Conservation (phyloP, 805 yeast genomes). For the Metschnikowia arizonensis region DNA sequence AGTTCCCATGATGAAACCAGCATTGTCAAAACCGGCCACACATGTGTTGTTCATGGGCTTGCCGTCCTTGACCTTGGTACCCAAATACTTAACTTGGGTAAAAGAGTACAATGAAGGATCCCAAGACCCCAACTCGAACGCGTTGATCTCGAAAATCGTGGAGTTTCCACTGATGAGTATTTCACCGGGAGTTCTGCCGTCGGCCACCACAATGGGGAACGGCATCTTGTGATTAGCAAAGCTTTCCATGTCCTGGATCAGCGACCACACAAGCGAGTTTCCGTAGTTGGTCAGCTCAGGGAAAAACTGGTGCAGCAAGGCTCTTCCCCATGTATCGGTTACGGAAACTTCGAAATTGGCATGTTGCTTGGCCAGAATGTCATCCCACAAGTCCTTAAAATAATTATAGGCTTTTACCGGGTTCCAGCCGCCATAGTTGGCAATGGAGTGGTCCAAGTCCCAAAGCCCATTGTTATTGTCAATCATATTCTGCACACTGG, state of each 20-base stretch:
- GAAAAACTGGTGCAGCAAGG: conserved; percentile 38
- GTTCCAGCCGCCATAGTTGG: conserved; percentile 25
- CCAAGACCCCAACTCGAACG: conserved; percentile 72
- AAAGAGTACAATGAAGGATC: conserved; percentile 69
- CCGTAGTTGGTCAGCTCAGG: conserved; percentile 25
- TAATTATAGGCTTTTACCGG: conserved; percentile 14
- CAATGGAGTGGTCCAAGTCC: conserved; percentile 29
- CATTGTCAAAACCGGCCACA: conserved; percentile 69
- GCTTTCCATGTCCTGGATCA: conserved; percentile 21
- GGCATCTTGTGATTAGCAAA: conserved; percentile 35
- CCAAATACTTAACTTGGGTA: conserved; percentile 63
- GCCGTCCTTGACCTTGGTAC: conserved; percentile 63
- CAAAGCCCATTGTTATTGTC: conserved; percentile 27
- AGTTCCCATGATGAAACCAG: conserved; percentile 40
- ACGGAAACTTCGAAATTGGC: conserved; percentile 37
- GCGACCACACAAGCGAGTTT: conserved; percentile 30
- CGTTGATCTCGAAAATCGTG: conserved; percentile 37
- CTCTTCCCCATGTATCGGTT: conserved; percentile 44
- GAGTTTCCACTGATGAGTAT: conserved; percentile 31
- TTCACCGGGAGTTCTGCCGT: conserved; percentile 36
- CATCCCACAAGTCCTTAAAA: conserved; percentile 28
- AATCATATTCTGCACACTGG: conserved; percentile 42
- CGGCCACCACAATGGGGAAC: conserved; percentile 37
- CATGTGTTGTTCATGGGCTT: conserved; percentile 47
- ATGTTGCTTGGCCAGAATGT: conserved; percentile 29